phyloP scores from a whole-genome alignment of 805 yeast species.

The Metschnikowia aberdeeniae region DNA sequence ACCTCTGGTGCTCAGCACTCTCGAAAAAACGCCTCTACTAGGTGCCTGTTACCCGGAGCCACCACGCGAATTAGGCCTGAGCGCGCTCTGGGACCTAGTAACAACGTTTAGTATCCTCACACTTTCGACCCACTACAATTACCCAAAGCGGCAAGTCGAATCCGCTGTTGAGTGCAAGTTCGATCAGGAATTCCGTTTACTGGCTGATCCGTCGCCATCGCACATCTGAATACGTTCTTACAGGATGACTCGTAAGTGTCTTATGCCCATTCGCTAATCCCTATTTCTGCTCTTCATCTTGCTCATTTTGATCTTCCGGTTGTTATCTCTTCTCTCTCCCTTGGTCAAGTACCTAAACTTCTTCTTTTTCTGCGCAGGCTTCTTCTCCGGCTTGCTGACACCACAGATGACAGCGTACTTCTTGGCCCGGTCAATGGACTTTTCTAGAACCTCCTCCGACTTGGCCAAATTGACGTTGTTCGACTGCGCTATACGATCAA shows the following conservation, averaged over 20 bases:
- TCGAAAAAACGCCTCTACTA: neutral
- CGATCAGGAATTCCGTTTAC: no score
- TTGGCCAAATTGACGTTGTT: conserved; percentile 69
- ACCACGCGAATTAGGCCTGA: conserved; percentile 1
- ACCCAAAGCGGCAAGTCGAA: no score
- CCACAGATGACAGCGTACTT: conserved; percentile 71
- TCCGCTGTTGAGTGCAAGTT: no score
- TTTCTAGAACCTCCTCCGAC: conserved; percentile 65
- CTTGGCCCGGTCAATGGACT: conserved; percentile 74
- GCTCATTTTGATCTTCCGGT: conserved; percentile 32
- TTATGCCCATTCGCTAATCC: conserved; percentile 8
- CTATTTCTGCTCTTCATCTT: conserved; percentile 19
- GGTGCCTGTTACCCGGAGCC: conserved; percentile 2
- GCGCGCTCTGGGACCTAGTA: no score
- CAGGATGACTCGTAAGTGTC: neutral
- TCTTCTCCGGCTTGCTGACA: conserved; percentile 38
- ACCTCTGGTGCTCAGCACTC: neutral
- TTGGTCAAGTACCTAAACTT: conserved; percentile 87
- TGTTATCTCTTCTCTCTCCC: conserved; percentile 59
- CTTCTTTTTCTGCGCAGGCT: conserved; percentile 51
- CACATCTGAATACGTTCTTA: no score
- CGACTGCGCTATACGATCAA: conserved; percentile 49
- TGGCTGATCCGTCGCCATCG: no score
- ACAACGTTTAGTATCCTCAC: no score
- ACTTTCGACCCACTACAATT: no score